Evolutionary conservation across 2,329 filamentous ascomycete genomes (phyloP).

Genomic region (Sporothrix euskadiensis): DNA sequence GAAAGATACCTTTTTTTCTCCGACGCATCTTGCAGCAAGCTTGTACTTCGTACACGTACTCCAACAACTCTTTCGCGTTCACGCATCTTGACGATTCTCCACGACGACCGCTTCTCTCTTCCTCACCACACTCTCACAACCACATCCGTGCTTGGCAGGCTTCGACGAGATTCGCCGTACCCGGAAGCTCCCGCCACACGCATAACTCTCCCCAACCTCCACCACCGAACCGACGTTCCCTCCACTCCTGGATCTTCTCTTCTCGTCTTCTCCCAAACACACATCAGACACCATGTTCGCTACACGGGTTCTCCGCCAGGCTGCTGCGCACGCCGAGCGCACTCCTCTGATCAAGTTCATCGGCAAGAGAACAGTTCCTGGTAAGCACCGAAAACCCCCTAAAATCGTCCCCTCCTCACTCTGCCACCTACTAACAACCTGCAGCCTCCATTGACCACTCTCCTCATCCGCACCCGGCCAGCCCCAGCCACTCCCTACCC

Average conservation of each 20-base stretch:
- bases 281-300: conserved; percentile 51
- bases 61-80: background rate
- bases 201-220: background rate
- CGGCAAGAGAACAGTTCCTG: conserved; percentile 59
- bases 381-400: conserved; percentile 43
- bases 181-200: conserved; percentile 13
- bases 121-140: background rate
- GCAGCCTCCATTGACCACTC: conserved; percentile 71
- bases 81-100: background rate
- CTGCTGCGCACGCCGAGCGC: conserved; percentile 60
- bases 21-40: conserved; percentile 4
- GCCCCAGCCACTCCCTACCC: conserved; percentile 65
- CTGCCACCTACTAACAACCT: conserved; percentile 6
- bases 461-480: conserved; percentile 71
- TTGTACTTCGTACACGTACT: conserved; percentile 10
- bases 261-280: background rate
- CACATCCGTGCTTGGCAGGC: background rate
- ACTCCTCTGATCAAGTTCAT: conserved; percentile 63
- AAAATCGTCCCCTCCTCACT: background rate
- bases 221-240: background rate
- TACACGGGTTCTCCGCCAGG: conserved; percentile 59
- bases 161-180: conserved; percentile 5
- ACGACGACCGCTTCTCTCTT: background rate
- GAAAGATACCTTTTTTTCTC: background rate
- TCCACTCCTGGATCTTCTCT: background rate